A percentile compares a stretch with the other conserved stretches of the same genome.
Evolutionary conservation across 2,329 filamentous ascomycete species (phyloP).

Genomic region (Cryphonectria japonica): DNA sequence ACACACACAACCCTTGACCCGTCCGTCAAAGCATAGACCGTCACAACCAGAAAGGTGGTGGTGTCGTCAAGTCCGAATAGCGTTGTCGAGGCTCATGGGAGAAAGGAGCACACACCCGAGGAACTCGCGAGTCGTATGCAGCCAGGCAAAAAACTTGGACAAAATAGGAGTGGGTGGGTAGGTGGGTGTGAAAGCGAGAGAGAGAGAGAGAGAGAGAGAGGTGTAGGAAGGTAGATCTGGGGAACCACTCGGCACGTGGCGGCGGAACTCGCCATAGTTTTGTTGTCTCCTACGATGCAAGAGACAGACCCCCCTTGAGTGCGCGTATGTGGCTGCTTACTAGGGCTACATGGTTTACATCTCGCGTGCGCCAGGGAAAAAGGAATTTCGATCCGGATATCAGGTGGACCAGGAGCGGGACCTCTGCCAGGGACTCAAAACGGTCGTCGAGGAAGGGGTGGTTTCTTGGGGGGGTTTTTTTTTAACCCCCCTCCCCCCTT

Average conservation of each 20-base stretch:
- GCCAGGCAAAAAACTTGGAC: neutral
- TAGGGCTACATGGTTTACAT: neutral
- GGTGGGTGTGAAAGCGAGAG: neutral
- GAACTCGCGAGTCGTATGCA: neutral
- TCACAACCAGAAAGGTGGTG: neutral
- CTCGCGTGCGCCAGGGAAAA: neutral
- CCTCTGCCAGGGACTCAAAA: neutral
- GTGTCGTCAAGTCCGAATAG: neutral
- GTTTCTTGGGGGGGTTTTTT: neutral
- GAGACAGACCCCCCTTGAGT: neutral
- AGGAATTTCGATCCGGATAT: neutral
- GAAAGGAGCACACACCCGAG: neutral
- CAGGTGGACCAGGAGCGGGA: neutral
- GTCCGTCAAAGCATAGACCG: neutral
- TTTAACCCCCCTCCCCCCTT: neutral
- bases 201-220: neutral
- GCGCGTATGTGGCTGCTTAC: neutral
- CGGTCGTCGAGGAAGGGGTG: no score
- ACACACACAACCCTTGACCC: neutral
- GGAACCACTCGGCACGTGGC: neutral
- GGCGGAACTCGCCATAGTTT: neutral
- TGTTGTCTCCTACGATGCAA: neutral
- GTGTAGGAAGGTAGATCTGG: neutral
- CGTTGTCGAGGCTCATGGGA: neutral
- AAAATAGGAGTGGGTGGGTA: neutral